Percentiles rank a stretch among this genome's conserved stretches.
These are phyloP conservation scores for Termitomyces sp. DNA, from an alignment of 768 basidiomycete species.

Conservation along the genomic window DNA sequence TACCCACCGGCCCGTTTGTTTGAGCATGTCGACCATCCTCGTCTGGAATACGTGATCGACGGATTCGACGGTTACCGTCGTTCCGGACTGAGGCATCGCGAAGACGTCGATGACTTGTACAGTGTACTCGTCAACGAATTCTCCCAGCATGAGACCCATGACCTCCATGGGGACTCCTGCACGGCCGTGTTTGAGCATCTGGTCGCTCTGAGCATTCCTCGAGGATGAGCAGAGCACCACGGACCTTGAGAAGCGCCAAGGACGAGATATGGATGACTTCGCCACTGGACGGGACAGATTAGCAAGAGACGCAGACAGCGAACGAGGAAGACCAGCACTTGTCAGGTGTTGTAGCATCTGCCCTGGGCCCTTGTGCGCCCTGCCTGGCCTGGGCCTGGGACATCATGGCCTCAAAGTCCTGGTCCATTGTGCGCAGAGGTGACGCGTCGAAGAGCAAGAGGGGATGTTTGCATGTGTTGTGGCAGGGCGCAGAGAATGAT, in stretches of 20 bases:
- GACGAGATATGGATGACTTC: slow-evolving; percentile 98
- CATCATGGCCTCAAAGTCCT: slow-evolving; percentile 46
- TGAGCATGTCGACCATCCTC: slow-evolving; percentile 98
- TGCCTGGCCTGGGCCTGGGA: slow-evolving; percentile 38
- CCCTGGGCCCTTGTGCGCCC: slow-evolving; percentile 33
- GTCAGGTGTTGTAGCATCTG: slow-evolving; percentile 62
- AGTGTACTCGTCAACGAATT: slow-evolving; percentile 97
- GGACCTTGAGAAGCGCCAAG: slow-evolving; percentile 90
- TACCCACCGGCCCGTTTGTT: slow-evolving; percentile 92
- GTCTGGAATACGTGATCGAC: slow-evolving; percentile 98
- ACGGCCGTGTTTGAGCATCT: slow-evolving; percentile 99
- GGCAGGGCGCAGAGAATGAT: slow-evolving; percentile 8
- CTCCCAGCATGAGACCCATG: slow-evolving; percentile 97
- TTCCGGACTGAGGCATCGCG: slow-evolving; percentile 98
- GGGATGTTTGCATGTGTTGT: slow-evolving; percentile 26
- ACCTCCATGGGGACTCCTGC: slow-evolving; percentile 99
- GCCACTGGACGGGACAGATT: slow-evolving; percentile 43
- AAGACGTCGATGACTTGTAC: slow-evolving; percentile 96
- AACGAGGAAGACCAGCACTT: slow-evolving; percentile 43
- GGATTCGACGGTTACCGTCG: slow-evolving; percentile 95
- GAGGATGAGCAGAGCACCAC: slow-evolving; percentile 7
- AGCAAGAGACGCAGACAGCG: neutral
- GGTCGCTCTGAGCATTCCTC: neutral
- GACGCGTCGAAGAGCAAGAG: slow-evolving; percentile 36
- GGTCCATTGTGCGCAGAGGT: slow-evolving; percentile 39